Percentiles rank a stretch among this genome's conserved stretches.
These are phyloP conservation scores for Phoma herbarum DNA, from an alignment of 2,329 filamentous ascomycete species.

Conservation along the genomic window DNA sequence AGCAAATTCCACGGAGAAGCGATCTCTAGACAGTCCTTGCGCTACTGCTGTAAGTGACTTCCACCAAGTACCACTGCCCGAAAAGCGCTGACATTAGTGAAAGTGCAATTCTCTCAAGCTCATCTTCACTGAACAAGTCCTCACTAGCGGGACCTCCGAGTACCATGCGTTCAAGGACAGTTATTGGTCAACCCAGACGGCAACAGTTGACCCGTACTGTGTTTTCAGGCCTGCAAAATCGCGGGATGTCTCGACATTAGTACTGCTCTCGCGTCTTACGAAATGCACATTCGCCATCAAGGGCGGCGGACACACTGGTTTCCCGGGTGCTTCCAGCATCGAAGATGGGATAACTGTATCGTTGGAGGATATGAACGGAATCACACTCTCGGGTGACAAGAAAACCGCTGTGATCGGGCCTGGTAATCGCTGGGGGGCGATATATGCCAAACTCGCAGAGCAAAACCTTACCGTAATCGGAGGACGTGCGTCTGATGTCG, in stretches of 20 bases:
- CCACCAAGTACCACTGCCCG: not conserved
- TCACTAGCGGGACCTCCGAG: constrained; percentile 20
- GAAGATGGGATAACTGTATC: constrained; percentile 41
- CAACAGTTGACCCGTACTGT: constrained; percentile 31
- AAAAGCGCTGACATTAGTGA: not conserved
- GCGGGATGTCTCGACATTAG: constrained; percentile 29
- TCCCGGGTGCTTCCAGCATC: constrained; percentile 39
- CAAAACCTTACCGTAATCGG: constrained; percentile 39
- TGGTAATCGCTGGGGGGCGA: constrained; percentile 44
- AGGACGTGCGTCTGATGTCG: constrained; percentile 40
- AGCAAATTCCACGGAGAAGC: not conserved
- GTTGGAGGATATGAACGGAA: constrained; percentile 36
- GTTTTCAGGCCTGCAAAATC: constrained; percentile 37
- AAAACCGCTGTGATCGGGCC: constrained; percentile 38
- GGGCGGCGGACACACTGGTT: constrained; percentile 40
- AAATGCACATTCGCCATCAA: constrained; percentile 53
- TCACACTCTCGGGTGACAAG: constrained; percentile 30
- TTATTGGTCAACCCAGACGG: constrained; percentile 41
- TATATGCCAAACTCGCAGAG: constrained; percentile 40
- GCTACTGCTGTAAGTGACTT: not conserved
- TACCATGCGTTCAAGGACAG: constrained; percentile 29
- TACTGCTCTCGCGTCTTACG: constrained; percentile 32
- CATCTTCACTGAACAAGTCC: constrained; percentile 30
- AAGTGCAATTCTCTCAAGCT: constrained; percentile 35
- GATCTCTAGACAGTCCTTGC: not conserved